A percentile compares a stretch with the other conserved stretches of the same genome.
phyloP scores from a whole-genome alignment of 1,284 basidiomycete genomes.

The Microstroma glucosiphilum region DNA sequence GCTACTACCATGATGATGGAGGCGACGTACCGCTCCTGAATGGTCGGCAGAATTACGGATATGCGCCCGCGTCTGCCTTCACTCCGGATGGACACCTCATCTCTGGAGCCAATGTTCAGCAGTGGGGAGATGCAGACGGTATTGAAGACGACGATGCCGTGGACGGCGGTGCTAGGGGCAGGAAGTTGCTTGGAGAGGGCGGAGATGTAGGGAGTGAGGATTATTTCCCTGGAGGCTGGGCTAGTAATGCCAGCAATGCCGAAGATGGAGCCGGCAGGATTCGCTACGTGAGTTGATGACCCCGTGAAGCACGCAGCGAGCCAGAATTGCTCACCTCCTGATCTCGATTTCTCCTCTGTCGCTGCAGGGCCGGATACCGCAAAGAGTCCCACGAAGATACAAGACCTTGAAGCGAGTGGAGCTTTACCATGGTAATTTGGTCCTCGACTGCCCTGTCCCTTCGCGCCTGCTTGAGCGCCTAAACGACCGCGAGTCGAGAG shows the following conservation, averaged over 20 bases:
- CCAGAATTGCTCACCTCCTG: neutral
- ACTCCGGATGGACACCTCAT: slow-evolving; percentile 36
- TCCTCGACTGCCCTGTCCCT: slow-evolving; percentile 46
- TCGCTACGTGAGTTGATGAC: slow-evolving; percentile 19
- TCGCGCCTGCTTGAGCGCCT: slow-evolving; percentile 31
- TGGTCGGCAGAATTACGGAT: slow-evolving; percentile 17
- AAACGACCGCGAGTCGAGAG: slow-evolving; percentile 22
- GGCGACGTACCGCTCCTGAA: too few species aligned
- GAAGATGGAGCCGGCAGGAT: slow-evolving; percentile 35
- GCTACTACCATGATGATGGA: too few species aligned
- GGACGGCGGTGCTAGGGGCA: slow-evolving; percentile 20
- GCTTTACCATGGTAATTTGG: slow-evolving; percentile 46
- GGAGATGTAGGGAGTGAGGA: slow-evolving; percentile 8
- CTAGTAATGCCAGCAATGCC: slow-evolving; percentile 22
- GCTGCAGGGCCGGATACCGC: slow-evolving; percentile 34
- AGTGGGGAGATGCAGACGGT: slow-evolving; percentile 26
- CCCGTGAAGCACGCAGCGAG: too few species aligned
- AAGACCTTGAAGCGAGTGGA: slow-evolving; percentile 45
- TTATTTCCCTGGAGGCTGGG: slow-evolving; percentile 38
- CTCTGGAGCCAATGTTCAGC: slow-evolving; percentile 11
- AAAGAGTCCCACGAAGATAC: slow-evolving; percentile 43
- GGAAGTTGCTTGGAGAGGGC: slow-evolving; percentile 11
- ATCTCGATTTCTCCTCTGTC: neutral
- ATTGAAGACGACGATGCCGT: slow-evolving; percentile 35
- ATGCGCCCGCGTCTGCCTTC: slow-evolving; percentile 39